These are phyloP conservation scores for Cordia subcordata DNA, from an alignment of 257 asterid species.

Conservation along the genomic window DNA sequence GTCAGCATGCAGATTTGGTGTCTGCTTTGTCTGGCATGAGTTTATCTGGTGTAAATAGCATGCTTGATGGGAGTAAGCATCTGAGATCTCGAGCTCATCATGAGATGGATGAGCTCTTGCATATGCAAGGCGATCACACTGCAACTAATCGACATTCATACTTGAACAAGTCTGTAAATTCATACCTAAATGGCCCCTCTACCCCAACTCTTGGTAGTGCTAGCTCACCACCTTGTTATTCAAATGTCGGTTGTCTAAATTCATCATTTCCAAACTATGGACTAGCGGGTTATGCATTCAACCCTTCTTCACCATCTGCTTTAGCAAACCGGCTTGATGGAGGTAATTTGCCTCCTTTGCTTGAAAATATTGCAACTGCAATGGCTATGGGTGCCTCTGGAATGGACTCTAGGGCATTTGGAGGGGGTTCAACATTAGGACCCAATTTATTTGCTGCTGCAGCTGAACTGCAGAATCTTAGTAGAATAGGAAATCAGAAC, in stretches of 20 bases:
- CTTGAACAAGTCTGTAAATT: conserved; percentile 23
- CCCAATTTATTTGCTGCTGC: conserved; percentile 47
- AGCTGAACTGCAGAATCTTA: conserved; percentile 45
- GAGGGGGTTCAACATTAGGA: conserved; percentile 42
- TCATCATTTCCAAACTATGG: conserved; percentile 44
- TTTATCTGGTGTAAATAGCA: conserved; percentile 37
- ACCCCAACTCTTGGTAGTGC: conserved; percentile 31
- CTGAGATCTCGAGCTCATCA: conserved; percentile 28
- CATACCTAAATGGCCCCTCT: conserved; percentile 41
- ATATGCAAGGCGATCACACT: conserved; percentile 32
- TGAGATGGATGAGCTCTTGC: conserved; percentile 21
- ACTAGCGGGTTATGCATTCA: conserved; percentile 29
- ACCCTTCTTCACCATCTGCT: conserved; percentile 48
- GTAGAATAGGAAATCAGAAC: conserved; percentile 43
- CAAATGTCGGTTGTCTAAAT: conserved; percentile 41
- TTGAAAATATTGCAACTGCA: conserved; percentile 41
- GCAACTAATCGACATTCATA: conserved; percentile 25
- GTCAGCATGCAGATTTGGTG: conserved; percentile 44
- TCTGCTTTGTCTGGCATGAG: conserved; percentile 61
- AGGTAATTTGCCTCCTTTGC: conserved; percentile 40
- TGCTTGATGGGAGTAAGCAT: conserved; percentile 40
- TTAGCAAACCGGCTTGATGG: conserved; percentile 40
- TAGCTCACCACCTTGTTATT: conserved; percentile 48
- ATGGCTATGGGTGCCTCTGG: conserved; percentile 35
- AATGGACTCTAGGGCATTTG: conserved; percentile 34